A percentile compares a stretch with the other conserved stretches of the same genome.
Conservation (phyloP, 1,284 basidiomycete genomes). For the Papiliotrema nemorosa region DNA sequence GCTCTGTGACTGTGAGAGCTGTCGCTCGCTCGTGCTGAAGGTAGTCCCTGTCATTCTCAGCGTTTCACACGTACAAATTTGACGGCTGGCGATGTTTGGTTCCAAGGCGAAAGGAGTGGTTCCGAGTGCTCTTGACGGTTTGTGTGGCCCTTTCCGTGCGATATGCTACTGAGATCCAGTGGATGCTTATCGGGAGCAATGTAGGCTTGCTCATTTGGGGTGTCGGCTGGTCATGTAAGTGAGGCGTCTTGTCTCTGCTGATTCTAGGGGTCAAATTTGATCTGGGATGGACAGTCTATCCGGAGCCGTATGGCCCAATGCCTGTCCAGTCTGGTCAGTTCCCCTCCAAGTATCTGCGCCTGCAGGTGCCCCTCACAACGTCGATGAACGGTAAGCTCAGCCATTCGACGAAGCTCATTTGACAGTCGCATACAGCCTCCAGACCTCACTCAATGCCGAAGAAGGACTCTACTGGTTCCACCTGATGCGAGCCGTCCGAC, state of each 20-base stretch:
- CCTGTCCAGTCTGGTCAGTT: slow-evolving; percentile 20
- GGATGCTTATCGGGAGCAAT: not conserved
- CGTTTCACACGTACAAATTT: slow-evolving; percentile 24
- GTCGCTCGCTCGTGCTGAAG: not conserved
- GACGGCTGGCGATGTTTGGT: slow-evolving; percentile 29
- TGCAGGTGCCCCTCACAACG: not conserved
- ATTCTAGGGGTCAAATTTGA: slow-evolving; percentile 21
- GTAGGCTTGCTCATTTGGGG: not conserved
- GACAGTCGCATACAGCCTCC: slow-evolving; percentile 21
- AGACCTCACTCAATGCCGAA: slow-evolving; percentile 31
- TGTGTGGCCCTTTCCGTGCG: not conserved
- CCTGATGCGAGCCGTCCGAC: slow-evolving; percentile 25
- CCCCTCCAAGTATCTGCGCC: slow-evolving; percentile 8
- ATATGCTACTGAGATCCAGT: not conserved
- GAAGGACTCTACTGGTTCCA: slow-evolving; percentile 37
- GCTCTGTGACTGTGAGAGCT: not conserved
- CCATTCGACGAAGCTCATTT: not conserved
- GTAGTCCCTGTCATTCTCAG: not conserved
- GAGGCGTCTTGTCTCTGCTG: not conserved
- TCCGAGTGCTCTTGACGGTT: slow-evolving; percentile 26
- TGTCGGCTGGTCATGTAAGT: not conserved
- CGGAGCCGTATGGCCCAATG: slow-evolving; percentile 15
- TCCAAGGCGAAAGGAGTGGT: slow-evolving; percentile 34
- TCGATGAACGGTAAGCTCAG: not conserved
- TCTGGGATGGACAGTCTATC: slow-evolving; percentile 21